Evolutionary conservation across 257 asterid genomes (phyloP), one percentile per base, ranked within the genome.

Genomic region (Ocimum tenuiflorum): DNA sequence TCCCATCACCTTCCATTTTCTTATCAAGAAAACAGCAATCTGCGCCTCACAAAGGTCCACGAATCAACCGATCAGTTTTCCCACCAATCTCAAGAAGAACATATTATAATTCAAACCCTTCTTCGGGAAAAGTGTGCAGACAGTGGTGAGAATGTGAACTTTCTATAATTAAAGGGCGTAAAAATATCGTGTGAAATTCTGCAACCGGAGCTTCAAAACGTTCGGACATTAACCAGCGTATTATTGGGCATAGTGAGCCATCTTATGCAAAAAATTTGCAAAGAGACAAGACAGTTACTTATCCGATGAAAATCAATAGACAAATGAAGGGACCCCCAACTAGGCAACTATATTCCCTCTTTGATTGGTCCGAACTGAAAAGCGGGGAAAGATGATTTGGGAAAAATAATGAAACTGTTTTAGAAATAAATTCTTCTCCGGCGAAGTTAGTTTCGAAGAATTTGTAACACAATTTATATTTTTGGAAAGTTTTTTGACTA

Each of bases 1-100:
- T 89, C 74, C 80, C 87, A 55, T 81, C 95, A 39, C 73, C 80
- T 61, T 80, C 88, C 94, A 82, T 85, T 60, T 48, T 49, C 57
- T 48, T 0, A 67, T 23, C 15, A 35, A 52, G 29, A 48, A 60
- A 19, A 31, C 13, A 19, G 24, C 36, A 59, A 24, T 27, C 22
- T 22, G n/a, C 39, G 17, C 68, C 69, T 43, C 41, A 69, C 17
- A 69, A 51, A 11, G 51, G 19, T 46, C 47, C 13, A 18, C 11
- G 24, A 58, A 5, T 22, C 54, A 33, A 18, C 41, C 1, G 4
- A 45, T 27, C 20, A 22, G 23, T 11, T 24, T 12, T 23, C 46
- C 53, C 47, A 49, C 63, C 75, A 69, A 63, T 56, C 46, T 20
- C n/a, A 45, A 50, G 24, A 63, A 63, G 46, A 29, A 15, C 29